Evolutionary conservation across 441 rosid genomes (phyloP).

Genomic region (Mallotus repandus): DNA sequence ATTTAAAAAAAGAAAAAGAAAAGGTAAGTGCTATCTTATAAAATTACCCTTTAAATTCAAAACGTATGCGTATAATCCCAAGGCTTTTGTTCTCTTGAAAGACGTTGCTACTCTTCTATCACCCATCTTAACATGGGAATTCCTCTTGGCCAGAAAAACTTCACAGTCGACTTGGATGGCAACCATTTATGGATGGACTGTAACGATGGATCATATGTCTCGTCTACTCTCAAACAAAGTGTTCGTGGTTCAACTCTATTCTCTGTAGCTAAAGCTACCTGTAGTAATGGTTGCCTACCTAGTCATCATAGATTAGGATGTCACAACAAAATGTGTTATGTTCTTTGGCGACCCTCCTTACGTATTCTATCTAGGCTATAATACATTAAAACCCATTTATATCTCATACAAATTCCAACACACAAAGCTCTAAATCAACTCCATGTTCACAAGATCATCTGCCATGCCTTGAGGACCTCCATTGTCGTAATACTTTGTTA

Average conservation of each 20-base stretch:
- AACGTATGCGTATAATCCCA: no score
- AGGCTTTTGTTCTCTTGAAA: slow-evolving; percentile 14
- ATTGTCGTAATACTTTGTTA: slow-evolving; percentile 55
- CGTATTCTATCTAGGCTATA: slow-evolving; percentile 14
- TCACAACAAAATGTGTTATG: slow-evolving; percentile 45
- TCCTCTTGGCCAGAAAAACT: slow-evolving; percentile 5
- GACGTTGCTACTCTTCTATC: slow-evolving; percentile 13
- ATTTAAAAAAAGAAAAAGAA: no score
- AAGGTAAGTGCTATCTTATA: no score
- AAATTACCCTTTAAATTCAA: no score
- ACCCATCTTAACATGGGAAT: slow-evolving; percentile 19
- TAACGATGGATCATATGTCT: not conserved
- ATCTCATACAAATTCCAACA: slow-evolving; percentile 10
- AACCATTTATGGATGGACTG: slow-evolving; percentile 26
- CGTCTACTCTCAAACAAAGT: slow-evolving; percentile 12
- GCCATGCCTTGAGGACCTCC: slow-evolving; percentile 32
- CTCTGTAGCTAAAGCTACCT: slow-evolving; percentile 20
- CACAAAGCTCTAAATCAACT: slow-evolving; percentile 51
- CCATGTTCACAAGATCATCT: slow-evolving; percentile 48
- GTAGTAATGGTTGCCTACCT: slow-evolving; percentile 19
- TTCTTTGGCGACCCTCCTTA: slow-evolving; percentile 21
- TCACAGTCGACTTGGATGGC: slow-evolving; percentile 15
- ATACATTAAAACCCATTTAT: slow-evolving; percentile 9
- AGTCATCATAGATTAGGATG: slow-evolving; percentile 39
- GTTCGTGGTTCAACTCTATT: slow-evolving; percentile 18